phyloP scores from a whole-genome alignment of 2,329 filamentous ascomycete genomes.

The Lanzia echinophila region DNA sequence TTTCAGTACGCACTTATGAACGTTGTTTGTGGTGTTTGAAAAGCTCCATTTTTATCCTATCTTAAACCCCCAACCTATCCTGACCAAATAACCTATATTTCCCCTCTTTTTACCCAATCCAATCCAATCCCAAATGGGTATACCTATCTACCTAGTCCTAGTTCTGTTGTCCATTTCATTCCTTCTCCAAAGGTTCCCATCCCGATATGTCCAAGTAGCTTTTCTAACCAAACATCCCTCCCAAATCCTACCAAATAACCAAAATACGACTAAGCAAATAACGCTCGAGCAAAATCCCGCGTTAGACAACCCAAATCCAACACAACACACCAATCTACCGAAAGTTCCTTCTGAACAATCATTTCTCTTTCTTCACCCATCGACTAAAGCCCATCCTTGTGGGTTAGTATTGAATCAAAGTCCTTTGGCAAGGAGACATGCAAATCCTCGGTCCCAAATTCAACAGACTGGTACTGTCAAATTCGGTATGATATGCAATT shows the following conservation, averaged over 20 bases:
- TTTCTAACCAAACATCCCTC: background rate
- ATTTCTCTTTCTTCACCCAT: background rate
- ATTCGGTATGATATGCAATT: background rate
- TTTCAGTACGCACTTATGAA: too few relatives aligned
- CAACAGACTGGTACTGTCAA: conserved; percentile 2
- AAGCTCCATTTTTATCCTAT: background rate
- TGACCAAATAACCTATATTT: too few relatives aligned
- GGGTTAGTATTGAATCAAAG: background rate
- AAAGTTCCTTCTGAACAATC: background rate
- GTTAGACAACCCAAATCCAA: background rate
- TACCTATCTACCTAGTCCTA: too few relatives aligned
- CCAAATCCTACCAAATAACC: background rate
- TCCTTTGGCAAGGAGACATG: background rate
- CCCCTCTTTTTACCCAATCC: background rate
- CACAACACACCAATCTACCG: background rate
- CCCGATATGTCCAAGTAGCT: background rate
- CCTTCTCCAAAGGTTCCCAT: background rate
- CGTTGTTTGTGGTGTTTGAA: background rate
- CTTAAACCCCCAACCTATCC: too few relatives aligned
- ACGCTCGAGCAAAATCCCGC: background rate
- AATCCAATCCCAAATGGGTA: background rate
- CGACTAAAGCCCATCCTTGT: background rate
- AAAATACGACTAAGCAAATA: background rate
- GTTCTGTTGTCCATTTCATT: too few relatives aligned
- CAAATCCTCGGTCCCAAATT: background rate